These are phyloP conservation scores for Simplicillium sp. DNA, from an alignment of 2,329 filamentous ascomycete genomes.

Conservation along the genomic window DNA sequence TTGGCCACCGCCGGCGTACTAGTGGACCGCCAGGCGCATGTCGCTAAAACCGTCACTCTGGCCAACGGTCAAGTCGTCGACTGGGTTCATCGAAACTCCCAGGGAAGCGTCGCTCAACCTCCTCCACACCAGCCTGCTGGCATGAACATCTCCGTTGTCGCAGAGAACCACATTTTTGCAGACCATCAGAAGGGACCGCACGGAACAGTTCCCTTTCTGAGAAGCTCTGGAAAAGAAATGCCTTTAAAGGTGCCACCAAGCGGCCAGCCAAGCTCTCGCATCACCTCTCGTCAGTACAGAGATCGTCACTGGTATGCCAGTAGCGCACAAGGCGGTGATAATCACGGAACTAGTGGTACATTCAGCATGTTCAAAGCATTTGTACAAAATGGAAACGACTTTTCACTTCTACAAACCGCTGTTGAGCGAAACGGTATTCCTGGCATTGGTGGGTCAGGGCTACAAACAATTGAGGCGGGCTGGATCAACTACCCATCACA, in stretches of 20 bases:
- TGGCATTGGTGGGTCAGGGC: neutral
- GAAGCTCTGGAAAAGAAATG: neutral
- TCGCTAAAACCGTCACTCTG: conserved; percentile 3
- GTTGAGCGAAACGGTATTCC: neutral
- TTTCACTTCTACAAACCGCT: conserved; percentile 2
- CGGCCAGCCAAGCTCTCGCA: neutral
- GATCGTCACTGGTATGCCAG: neutral
- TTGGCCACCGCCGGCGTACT: no score
- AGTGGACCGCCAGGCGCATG: no score
- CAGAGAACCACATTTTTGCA: neutral
- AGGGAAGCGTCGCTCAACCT: neutral
- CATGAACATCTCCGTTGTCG: neutral
- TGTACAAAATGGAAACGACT: neutral
- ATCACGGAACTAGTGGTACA: neutral
- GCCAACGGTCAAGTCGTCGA: conserved; percentile 3
- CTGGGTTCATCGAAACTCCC: conserved; percentile 1
- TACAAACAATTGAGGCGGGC: neutral
- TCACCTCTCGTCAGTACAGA: conserved; percentile 1
- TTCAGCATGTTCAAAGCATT: conserved; percentile 1
- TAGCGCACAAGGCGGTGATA: neutral
- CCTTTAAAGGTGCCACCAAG: neutral
- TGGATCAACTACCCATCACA: neutral
- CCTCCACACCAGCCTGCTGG: neutral
- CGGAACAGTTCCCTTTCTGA: conserved; percentile 2
- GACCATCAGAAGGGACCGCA: neutral